phyloP scores from a whole-genome alignment of 163 green algal genomes.

The Volvox carteri region DNA sequence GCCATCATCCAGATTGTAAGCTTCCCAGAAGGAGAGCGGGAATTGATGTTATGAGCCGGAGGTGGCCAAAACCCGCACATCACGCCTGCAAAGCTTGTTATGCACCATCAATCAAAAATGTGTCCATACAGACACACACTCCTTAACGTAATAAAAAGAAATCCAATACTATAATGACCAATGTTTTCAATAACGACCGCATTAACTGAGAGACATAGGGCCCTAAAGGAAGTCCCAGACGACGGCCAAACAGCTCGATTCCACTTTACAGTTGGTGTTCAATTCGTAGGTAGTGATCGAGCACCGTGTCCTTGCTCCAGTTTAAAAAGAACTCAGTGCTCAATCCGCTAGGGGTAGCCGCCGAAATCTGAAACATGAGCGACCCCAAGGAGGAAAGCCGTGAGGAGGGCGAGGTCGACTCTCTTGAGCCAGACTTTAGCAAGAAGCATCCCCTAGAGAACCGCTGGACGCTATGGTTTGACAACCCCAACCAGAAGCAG shows the following conservation, averaged over 20 bases:
- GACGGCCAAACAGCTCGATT: neutral
- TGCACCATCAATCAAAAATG: no score
- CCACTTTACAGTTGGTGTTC: neutral
- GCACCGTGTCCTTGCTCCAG: neutral
- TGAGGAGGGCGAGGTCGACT: slow-evolving; percentile 56
- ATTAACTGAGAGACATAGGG: slow-evolving; percentile 15
- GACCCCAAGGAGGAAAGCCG: slow-evolving; percentile 41
- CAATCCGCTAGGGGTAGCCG: neutral
- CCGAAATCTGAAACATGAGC: slow-evolving; percentile 36
- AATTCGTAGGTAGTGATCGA: neutral
- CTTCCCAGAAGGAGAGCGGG: no score
- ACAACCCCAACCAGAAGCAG: slow-evolving; percentile 91
- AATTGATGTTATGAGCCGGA: no score
- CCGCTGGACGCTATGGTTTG: slow-evolving; percentile 98
- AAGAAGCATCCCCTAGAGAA: slow-evolving; percentile 94
- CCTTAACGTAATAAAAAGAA: no score
- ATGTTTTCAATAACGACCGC: no score
- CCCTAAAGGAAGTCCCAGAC: neutral
- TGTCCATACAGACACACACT: no score
- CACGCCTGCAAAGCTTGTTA: no score
- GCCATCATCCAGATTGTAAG: no score
- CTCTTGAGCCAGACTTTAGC: slow-evolving; percentile 60
- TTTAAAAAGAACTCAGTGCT: neutral
- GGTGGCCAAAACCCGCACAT: no score
- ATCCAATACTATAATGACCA: no score